Base-by-base conservation (phyloP, 192 early-diverging fungal genomes). In the Entophlyctis helioformis region DNA sequence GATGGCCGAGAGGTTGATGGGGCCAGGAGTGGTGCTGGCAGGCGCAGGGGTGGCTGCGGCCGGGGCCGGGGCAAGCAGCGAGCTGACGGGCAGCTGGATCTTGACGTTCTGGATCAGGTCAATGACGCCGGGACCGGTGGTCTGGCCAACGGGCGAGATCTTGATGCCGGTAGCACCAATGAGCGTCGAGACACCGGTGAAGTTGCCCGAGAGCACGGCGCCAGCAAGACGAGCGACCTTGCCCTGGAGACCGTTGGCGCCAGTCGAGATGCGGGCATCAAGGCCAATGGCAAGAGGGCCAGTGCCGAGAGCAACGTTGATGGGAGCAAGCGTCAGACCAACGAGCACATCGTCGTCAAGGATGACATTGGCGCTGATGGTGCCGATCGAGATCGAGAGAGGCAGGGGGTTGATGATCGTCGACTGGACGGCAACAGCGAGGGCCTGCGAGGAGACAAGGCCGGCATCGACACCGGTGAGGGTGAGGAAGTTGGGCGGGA, bases 71-170 rank as follows among this genome's bases (percentile, higher is more conserved):
- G n/a, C n/a, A n/a, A n/a, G n/a, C n/a, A 50, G 27, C 11, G 51
- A 12, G 11, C 29, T 29, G 38, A 29, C 31, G 16, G 53, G 36
- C n/a, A 54, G 32, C 18, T 20, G 20, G 27, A 62, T 31, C 34
- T 42, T 51, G 33, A 62, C 46, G 0, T 43, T 40, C 31, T 47
- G 29, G 32, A 62, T 29, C 39, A 56, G 60, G 44, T 62, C 54
- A 43, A 62, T 62, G 35, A 62, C 50, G 25, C 53, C 60, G 28
- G 51, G 51, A 21, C 60, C 60, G 22, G 44, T 42, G 26, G 53
- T 56, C n/a, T n/a, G n/a, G 3, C 60, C 60, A 46, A 49, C 36
- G 25, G 60, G 60, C 0, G 46, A 47, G 1, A 62, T 25, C n/a
- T 44, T 54, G 18, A 62, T 21, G 15, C 43, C 48, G 39, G 53